Conservation (phyloP, 2,329 filamentous ascomycete species). For the Ascochyta lentis region DNA sequence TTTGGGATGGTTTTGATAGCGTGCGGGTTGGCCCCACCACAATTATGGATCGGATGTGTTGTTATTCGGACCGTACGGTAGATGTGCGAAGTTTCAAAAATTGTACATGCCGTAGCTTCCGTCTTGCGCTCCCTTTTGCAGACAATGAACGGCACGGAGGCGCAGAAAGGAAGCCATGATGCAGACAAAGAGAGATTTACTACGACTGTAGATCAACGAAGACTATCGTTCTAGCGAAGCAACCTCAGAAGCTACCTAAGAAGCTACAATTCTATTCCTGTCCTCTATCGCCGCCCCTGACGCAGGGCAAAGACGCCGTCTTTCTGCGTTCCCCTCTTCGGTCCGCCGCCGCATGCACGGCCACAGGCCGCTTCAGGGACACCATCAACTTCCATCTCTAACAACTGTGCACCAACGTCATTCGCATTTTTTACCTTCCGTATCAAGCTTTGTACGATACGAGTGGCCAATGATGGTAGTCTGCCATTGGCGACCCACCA, state of each 20-base stretch:
- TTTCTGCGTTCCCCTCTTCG: conserved; percentile 6
- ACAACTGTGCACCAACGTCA: conserved; percentile 18
- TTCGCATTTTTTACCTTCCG: conserved; percentile 15
- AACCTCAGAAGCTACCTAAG: conserved; percentile 1
- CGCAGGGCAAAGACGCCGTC: conserved; percentile 16
- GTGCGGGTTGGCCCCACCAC: not conserved
- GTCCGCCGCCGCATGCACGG: conserved; percentile 13
- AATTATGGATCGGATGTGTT: not conserved
- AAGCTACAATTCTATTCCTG: conserved; percentile 8
- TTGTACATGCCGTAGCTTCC: conserved; percentile 3
- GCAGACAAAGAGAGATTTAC: not conserved
- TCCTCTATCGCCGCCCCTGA: conserved; percentile 3
- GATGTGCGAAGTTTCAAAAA: not conserved
- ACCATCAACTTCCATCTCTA: conserved; percentile 1
- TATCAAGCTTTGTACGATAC: conserved; percentile 1
- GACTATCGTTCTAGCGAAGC: not conserved
- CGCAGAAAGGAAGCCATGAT: not conserved
- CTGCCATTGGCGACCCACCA: not conserved
- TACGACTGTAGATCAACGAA: not conserved
- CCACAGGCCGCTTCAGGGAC: conserved; percentile 5
- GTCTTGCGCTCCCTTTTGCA: not conserved
- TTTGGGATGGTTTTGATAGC: conserved; percentile 1
- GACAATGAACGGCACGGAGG: not conserved
- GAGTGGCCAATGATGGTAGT: conserved; percentile 7
- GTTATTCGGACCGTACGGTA: not conserved